Base-by-base conservation (phyloP, 352 stramenopile genomes). In the Thalassiosira mediterranea region DNA sequence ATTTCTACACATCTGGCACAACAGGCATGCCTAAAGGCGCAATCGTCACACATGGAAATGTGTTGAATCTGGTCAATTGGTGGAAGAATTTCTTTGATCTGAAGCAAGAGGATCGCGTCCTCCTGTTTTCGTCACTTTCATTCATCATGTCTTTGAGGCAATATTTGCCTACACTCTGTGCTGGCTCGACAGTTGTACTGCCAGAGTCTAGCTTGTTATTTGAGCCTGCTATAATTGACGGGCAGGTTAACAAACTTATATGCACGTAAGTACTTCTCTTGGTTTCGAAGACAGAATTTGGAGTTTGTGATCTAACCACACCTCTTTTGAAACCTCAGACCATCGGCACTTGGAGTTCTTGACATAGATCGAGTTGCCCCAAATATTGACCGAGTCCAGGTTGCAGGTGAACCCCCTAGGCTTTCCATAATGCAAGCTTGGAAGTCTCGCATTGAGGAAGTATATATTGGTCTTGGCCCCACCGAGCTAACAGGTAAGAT, bases 111-210 rank as follows among this genome's bases (percentile, higher is more conserved):
- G 57, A 66, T 26, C 37, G 57, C 21, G 25, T 15, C 17, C 25
- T 66, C 25, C 32, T 66, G 11, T 66, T 66, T 42, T 66, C 57
- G 13, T 66, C 57, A 3, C 46, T 66, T 42, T 57, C 40, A 3
- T 66, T 66, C 44, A 66, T 66, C 38, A 66, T 66, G 57, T 46
- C 25, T 44, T 25, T 66, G 13, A 17, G 57, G 13, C 57, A 66
- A 28, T 66, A 25, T 13, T 10, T 66, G 2, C 57, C 57, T 10
- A 13, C 57, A 11, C 57, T 66, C 23, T 17, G 38, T 8, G 21
- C 31, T 52, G 57, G 57, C 21, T 37, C 34, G 5, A 29, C 57
- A 42, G 37, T 66, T 15, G 19, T 25, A 0, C 28, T 66, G 7
- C 57, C 57, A 8, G 56, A 31, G 19, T 19, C 15, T 42, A 19